Conservation (phyloP, 306 rosid genomes). For the Geum urbanum region DNA sequence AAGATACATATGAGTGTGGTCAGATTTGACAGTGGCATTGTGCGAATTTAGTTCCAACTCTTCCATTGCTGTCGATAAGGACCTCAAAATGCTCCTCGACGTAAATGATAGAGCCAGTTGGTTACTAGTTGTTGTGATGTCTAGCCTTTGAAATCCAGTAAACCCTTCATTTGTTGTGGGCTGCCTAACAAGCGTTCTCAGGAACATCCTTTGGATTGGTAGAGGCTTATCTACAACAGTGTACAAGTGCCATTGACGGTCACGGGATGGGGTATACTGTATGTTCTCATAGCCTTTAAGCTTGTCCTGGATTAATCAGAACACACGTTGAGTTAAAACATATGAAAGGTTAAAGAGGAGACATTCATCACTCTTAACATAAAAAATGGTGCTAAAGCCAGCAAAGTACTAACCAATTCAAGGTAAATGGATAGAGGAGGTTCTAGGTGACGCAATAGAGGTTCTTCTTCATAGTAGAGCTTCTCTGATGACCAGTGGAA, state of each 20-base stretch:
- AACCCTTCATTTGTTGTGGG: constrained; percentile 73
- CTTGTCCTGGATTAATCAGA: constrained; percentile 60
- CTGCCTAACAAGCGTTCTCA: constrained; percentile 91
- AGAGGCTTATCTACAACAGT: constrained; percentile 68
- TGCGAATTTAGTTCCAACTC: constrained; percentile 95
- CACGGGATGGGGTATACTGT: constrained; percentile 83
- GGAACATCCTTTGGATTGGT: constrained; percentile 83
- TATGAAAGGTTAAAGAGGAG: constrained; percentile 23
- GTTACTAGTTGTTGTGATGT: constrained; percentile 35
- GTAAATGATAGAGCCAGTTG: constrained; percentile 67
- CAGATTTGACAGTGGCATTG: constrained; percentile 68
- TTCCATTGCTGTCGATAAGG: constrained; percentile 94
- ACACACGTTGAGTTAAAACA: constrained; percentile 27
- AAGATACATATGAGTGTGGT: constrained; percentile 93
- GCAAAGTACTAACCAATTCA: constrained; percentile 72
- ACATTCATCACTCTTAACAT: not conserved
- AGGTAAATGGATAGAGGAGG: constrained; percentile 98
- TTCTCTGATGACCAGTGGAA: constrained; percentile 89
- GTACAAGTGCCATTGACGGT: constrained; percentile 98
- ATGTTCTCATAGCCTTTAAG: constrained; percentile 82
- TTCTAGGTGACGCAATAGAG: constrained; percentile 91
- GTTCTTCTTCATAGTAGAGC: constrained; percentile 72
- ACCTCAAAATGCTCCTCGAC: constrained; percentile 81
- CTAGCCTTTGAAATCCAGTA: constrained; percentile 53
- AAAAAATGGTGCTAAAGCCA: not conserved